phyloP scores from a whole-genome alignment of 108 stramenopile species.

The Discostella pseudostelligera region DNA sequence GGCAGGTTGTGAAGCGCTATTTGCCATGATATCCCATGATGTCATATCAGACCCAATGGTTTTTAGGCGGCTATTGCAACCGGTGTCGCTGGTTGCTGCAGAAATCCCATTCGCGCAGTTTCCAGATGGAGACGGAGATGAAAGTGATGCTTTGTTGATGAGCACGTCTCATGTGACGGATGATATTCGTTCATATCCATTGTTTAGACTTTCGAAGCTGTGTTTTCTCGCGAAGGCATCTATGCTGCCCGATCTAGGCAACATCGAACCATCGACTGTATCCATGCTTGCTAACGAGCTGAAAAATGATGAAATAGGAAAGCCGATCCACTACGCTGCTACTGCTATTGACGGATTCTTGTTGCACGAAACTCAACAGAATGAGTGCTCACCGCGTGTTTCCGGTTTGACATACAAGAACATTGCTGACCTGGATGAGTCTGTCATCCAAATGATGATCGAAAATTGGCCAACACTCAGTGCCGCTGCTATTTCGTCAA shows the following conservation, averaged over 20 bases:
- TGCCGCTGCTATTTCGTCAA: constrained; percentile 34
- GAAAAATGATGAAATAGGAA: constrained; percentile 28
- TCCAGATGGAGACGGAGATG: constrained; percentile 17
- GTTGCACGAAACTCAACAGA: constrained; percentile 1
- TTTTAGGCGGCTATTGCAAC: constrained; percentile 62
- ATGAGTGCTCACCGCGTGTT: neutral
- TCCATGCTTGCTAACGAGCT: constrained; percentile 34
- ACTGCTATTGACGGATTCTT: constrained; percentile 76
- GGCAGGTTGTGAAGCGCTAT: constrained; percentile 62
- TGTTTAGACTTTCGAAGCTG: constrained; percentile 49
- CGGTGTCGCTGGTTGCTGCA: constrained; percentile 39
- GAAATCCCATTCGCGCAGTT: constrained; percentile 43
- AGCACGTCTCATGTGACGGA: constrained; percentile 24
- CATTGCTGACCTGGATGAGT: constrained; percentile 33
- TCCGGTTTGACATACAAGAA: constrained; percentile 46
- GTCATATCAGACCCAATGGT: constrained; percentile 57
- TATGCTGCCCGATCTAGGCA: constrained; percentile 23
- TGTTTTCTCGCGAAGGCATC: constrained; percentile 50
- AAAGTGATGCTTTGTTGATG: constrained; percentile 9
- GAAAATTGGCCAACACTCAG: constrained; percentile 54
- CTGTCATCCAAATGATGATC: constrained; percentile 21
- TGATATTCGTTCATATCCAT: constrained; percentile 39
- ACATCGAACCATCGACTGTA: constrained; percentile 29
- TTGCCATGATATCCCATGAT: constrained; percentile 44
- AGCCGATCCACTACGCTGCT: constrained; percentile 61